phyloP scores from a whole-genome alignment of 768 basidiomycete genomes.

The Rubroboletus satanas region DNA sequence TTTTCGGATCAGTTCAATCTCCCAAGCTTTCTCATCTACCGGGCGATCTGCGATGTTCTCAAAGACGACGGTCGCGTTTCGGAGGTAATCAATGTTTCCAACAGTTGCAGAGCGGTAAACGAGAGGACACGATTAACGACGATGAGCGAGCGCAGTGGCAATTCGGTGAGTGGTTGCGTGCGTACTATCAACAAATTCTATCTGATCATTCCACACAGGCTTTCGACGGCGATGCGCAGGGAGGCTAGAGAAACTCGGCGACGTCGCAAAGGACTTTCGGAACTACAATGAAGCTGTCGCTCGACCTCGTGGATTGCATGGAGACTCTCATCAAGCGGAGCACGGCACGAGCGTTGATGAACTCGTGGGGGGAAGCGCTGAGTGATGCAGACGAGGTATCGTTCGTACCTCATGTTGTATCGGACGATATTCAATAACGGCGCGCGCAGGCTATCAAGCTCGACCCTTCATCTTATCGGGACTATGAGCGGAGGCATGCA shows the following conservation, averaged over 20 bases:
- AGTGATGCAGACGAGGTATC: not conserved
- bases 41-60: slow-evolving; percentile 3
- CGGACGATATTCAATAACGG: not conserved
- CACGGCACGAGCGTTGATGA: not conserved
- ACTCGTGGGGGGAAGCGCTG: too few species aligned
- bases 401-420: not conserved
- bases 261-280: not conserved
- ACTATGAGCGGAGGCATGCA: not conserved
- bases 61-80: not conserved
- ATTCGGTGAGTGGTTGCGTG: not conserved
- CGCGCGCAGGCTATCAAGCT: not conserved
- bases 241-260: not conserved
- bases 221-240: not conserved
- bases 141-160: slow-evolving; percentile 1
- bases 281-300: not conserved
- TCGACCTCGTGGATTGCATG: not conserved
- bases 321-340: not conserved
- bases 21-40: slow-evolving; percentile 1
- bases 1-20: not conserved
- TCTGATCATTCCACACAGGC: not conserved
- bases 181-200: too few species aligned
- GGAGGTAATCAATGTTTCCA: not conserved
- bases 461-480: not conserved
- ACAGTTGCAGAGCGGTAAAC: not conserved
- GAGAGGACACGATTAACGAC: not conserved